phyloP scores from a whole-genome alignment of 305 asterid species.

The Withania somnifera region DNA sequence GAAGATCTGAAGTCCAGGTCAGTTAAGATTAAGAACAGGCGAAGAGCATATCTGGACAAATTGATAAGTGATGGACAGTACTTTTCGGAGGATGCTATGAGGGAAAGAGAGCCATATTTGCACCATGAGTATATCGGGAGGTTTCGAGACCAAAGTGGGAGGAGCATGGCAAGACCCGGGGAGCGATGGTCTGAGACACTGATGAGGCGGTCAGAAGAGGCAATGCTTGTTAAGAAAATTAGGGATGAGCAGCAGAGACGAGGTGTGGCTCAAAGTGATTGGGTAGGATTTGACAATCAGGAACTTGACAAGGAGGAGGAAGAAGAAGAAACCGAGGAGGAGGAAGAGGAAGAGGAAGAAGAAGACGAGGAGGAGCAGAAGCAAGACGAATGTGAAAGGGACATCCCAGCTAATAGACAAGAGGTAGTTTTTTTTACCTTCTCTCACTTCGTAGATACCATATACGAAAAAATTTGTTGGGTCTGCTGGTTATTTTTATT shows the following conservation, averaged over 20 bases:
- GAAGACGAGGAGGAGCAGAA: constrained; percentile 12
- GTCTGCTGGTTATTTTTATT: not conserved
- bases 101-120: constrained; percentile 93
- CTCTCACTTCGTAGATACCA: not conserved
- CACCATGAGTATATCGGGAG: constrained; percentile 86
- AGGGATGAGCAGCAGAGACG: constrained; percentile 76
- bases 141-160: constrained; percentile 82
- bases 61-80: constrained; percentile 50
- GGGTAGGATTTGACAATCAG: constrained; percentile 63
- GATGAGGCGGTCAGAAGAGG: constrained; percentile 80
- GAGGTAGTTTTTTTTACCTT: constrained; percentile 33
- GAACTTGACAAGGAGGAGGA: constrained; percentile 18
- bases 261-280: too few species aligned
- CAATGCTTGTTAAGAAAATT: constrained; percentile 62
- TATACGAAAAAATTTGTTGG: not conserved
- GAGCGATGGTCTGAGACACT: constrained; percentile 95
- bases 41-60: constrained; percentile 80
- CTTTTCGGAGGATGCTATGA: constrained; percentile 94
- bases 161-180: constrained; percentile 95
- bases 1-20: constrained; percentile 58
- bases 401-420: constrained; percentile 12
- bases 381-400: constrained; percentile 11
- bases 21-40: constrained; percentile 61
- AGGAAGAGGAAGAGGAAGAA: constrained; percentile 11
- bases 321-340: constrained; percentile 12